Base-by-base conservation (phyloP, 1,284 basidiomycete genomes). In the Tilletia caries region DNA sequence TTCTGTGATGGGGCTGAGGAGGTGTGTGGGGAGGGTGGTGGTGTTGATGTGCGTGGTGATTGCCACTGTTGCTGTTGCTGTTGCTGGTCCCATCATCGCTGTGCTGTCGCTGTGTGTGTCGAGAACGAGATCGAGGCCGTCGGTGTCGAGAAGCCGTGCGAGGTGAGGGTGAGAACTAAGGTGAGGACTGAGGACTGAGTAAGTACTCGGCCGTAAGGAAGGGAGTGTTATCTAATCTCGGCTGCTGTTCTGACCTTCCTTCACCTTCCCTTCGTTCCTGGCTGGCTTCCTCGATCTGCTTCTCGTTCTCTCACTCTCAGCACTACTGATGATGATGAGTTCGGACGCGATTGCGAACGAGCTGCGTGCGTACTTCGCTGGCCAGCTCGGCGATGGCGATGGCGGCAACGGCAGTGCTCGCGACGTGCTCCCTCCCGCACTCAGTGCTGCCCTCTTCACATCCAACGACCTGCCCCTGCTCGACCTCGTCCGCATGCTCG, bases 401-500 rank as follows among this genome's bases (percentile, higher is more conserved):
- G 4, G 52, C 52, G 15, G 52, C 23, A 23, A 4, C 48, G 48
- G 48, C 52, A 50, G n/a, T n/a, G n/a, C n/a, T 50, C 46, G 5
- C 4, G 20, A 20, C 52, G 27, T 15, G n/a, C 52, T 54, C 25
- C 52, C 52, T 2, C 29, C 27, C 10, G 29, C 32, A 37, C 58
- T 62, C 32, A 13, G 29, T 13, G 3, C 4, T 3, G 58, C 58
- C 15, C 29, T 62, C 27, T 27, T 58, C 13, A 10, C 54, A 58
- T 33, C 58, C 29, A 23, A 25, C 2, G 32, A 25, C 2, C 64
- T 74, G 0, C 71, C 77, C 25, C 85, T 97, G 5, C 86, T 96
- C 2, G 87, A 90, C 69, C 85, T 98, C n/a, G 92, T 98, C 18
- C 92, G 92, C 78, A 89, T 89, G 25, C 87, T 96, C 0, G 92